Evolutionary conservation across 2,329 filamentous ascomycete genomes (phyloP).

Genomic region (Pleurostoma richardsiae): DNA sequence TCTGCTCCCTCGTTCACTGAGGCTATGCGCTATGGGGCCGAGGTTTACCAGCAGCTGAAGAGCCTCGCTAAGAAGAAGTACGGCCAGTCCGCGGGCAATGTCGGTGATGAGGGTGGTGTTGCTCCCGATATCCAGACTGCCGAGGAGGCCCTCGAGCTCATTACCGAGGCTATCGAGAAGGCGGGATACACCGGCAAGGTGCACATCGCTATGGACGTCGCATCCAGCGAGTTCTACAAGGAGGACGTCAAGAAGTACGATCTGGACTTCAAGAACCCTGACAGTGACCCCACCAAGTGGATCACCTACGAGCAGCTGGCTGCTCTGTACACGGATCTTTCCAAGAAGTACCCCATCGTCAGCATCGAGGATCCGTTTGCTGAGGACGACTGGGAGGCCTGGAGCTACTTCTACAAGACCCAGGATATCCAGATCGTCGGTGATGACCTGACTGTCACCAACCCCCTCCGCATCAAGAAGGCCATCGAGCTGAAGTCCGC

Average conservation of each 20-base stretch:
- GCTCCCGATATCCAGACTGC: slow-evolving; percentile 97
- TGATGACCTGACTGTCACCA: slow-evolving; percentile 98
- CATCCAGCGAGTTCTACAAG: slow-evolving; percentile 99
- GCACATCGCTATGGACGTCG: slow-evolving; percentile 98
- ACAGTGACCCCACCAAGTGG: slow-evolving; percentile 95
- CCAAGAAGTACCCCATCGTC: slow-evolving; percentile 96
- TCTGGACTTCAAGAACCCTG: slow-evolving; percentile 99
- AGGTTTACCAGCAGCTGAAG: slow-evolving; percentile 99
- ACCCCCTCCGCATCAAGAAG: slow-evolving; percentile 99
- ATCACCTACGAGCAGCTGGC: slow-evolving; percentile 97
- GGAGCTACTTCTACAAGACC: slow-evolving; percentile 99
- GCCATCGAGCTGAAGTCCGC: slow-evolving; percentile 98
- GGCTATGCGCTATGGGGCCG: slow-evolving; percentile 91
- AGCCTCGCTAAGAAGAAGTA: slow-evolving; percentile 98
- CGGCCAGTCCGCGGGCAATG: slow-evolving; percentile 96
- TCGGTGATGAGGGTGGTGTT: slow-evolving; percentile 99
- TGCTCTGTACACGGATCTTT: slow-evolving; percentile 80
- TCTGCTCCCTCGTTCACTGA: slow-evolving; percentile 88
- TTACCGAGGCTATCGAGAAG: slow-evolving; percentile 88
- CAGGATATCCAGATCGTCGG: slow-evolving; percentile 97
- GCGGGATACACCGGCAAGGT: slow-evolving; percentile 94
- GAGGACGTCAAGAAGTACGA: slow-evolving; percentile 97
- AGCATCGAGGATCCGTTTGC: slow-evolving; percentile 98
- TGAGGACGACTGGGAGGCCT: slow-evolving; percentile 99
- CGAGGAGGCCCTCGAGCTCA: slow-evolving; percentile 94